Conservation (phyloP, 768 basidiomycete genomes). For the Calocera viscosa region DNA sequence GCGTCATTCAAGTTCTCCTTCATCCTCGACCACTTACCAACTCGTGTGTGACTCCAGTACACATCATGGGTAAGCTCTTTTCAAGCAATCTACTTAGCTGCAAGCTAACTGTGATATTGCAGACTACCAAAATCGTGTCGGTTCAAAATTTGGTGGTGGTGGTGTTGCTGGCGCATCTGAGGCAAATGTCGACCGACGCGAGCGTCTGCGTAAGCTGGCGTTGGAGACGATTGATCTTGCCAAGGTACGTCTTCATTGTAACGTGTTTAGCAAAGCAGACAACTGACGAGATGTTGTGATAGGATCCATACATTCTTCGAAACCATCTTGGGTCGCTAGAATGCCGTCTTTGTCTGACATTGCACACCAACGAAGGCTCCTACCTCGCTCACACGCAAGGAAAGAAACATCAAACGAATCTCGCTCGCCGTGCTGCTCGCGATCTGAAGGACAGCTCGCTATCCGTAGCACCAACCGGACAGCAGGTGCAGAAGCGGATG, state of each 20-base stretch:
- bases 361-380: conserved; percentile 99
- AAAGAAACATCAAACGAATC: conserved; percentile 98
- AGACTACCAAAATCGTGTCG: conserved; percentile 68
- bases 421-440: conserved; percentile 90
- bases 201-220: conserved; percentile 87
- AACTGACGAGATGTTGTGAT: conserved; percentile 11
- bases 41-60: neutral
- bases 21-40: neutral
- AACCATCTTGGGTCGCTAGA: conserved; percentile 97
- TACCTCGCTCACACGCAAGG: conserved; percentile 99
- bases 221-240: conserved; percentile 96
- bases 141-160: conserved; percentile 90
- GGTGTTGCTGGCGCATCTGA: conserved; percentile 93
- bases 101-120: neutral
- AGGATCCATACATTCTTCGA: conserved; percentile 97
- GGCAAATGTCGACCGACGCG: conserved; percentile 87
- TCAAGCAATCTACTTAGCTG: neutral
- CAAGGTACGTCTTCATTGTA: conserved; percentile 44
- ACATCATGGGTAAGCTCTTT: neutral
- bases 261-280: neutral
- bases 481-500: conserved; percentile 66
- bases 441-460: conserved; percentile 90
- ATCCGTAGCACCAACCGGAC: conserved; percentile 57
- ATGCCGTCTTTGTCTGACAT: conserved; percentile 92
- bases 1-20: too few species aligned